Evolutionary conservation across 2,329 filamentous ascomycete genomes (phyloP).

Genomic region (Fusarium sp.): DNA sequence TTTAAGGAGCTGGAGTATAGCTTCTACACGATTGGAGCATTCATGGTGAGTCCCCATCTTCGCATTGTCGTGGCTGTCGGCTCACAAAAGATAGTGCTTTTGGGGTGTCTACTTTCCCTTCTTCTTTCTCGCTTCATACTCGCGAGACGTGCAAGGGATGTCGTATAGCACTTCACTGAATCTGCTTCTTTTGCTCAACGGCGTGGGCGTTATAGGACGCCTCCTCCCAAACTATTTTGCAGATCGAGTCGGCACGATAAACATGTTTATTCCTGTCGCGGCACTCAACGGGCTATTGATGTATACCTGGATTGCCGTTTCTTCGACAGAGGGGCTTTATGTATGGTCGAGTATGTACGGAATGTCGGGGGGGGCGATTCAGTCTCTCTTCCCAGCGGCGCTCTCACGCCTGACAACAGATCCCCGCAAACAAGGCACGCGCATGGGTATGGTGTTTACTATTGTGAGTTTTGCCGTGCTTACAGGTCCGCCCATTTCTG

Average conservation of each 20-base stretch:
- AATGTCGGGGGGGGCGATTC: neutral
- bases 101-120: too few species aligned
- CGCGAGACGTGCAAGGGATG: too few species aligned
- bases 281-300: neutral
- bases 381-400: neutral
- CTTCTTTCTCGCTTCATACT: too few species aligned
- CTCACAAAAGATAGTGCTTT: too few species aligned
- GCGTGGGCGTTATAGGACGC: neutral
- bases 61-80: too few species aligned
- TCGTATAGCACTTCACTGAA: too few species aligned
- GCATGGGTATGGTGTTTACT: slow-evolving; percentile 1
- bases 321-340: neutral
- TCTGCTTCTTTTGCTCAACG: neutral
- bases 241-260: neutral
- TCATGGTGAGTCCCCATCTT: neutral
- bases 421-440: neutral
- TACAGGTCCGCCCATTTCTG: neutral
- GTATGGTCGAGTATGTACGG: neutral
- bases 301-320: neutral
- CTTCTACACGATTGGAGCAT: neutral
- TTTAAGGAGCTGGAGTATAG: neutral
- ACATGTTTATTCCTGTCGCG: neutral
- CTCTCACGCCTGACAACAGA: neutral
- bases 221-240: neutral
- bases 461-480: neutral